Conservation (phyloP, 129 eudicot species). For the Lactuca saligna region DNA sequence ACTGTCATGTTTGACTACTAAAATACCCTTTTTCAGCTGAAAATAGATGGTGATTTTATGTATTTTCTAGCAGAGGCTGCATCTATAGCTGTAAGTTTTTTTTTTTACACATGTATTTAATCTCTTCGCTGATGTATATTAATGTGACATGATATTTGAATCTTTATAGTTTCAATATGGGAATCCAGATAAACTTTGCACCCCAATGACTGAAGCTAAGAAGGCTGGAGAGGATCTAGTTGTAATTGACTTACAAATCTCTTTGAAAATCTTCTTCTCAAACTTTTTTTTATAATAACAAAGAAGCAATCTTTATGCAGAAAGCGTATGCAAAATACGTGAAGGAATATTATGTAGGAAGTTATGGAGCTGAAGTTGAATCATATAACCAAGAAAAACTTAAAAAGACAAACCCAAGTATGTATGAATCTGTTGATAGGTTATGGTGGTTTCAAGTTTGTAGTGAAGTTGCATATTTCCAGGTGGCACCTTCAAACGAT, state of each 20-base stretch:
- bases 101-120: neutral
- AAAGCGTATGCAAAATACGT: constrained; percentile 81
- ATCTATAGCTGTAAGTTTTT: constrained; percentile 61
- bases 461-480: constrained; percentile 96
- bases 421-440: constrained; percentile 49
- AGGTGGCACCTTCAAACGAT: constrained; percentile 89
- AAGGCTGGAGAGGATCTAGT: constrained; percentile 82
- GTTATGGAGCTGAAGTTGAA: constrained; percentile 54
- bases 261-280: constrained; percentile 9
- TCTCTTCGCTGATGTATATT: neutral
- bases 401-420: constrained; percentile 46
- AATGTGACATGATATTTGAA: constrained; percentile 10
- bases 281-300: neutral
- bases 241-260: constrained; percentile 40
- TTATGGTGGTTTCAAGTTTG: constrained; percentile 99
- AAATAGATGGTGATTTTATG: constrained; percentile 82
- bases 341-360: constrained; percentile 55
- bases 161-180: constrained; percentile 89
- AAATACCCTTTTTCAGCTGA: constrained; percentile 49
- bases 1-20: constrained; percentile 9
- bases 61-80: constrained; percentile 97
- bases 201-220: constrained; percentile 80
- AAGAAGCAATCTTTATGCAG: constrained; percentile 36
- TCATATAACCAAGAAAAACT: constrained; percentile 71
- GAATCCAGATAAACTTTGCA: constrained; percentile 79